Base-by-base conservation (phyloP, 2,329 filamentous ascomycete genomes). In the Gnomoniopsis smithogilvyi region DNA sequence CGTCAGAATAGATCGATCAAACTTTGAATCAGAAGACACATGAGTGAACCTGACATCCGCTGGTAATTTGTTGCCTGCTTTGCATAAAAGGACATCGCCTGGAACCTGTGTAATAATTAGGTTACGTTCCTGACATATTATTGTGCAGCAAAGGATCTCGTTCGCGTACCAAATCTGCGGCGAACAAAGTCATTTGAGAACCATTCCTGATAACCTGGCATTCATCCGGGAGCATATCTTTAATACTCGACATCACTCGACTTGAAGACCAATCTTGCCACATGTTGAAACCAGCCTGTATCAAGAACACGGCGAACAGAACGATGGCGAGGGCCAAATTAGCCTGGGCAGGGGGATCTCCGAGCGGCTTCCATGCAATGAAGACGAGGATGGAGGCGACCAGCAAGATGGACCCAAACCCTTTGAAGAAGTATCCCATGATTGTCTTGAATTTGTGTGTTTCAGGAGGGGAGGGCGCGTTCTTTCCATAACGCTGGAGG, bases 181-280 rank as follows among this genome's bases (percentile, higher is more conserved):
- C 17, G 75, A 67, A 62, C 47, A 60, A 22, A 2, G 55, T 78
- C 1, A 74, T 67, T 62, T 81, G 76, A 3, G 69, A 67, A 1
- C 85, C 81, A 63, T 90, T 82, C 21, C 89, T 83, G 7, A 89
- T 73, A 8, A 89, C 79, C 26, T 86, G 75, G 65, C 87, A 91
- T 60, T 85, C 79, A 65, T 91, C 89, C 0, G 90, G 90, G n/a
- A 93, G 78, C 89, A 93, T 90, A 19, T 82, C 87, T 51, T 87
- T 90, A 69, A 93, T 93, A 0, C 88, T 91, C 19, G 85, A 83
- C 90, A 93, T 93, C 57, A 92, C 89, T 6, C 86, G 78, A 1
- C 84, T 88, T 0, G 88, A 89, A 2, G 88, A 91, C 83, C 89
- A 93, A 69, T 93, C 90, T 67, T 88, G 85, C 77, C 81, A 89